A percentile compares a stretch with the other conserved stretches of the same genome.
Conservation (phyloP, 306 rosid species). For the Fragaria ananassa region DNA sequence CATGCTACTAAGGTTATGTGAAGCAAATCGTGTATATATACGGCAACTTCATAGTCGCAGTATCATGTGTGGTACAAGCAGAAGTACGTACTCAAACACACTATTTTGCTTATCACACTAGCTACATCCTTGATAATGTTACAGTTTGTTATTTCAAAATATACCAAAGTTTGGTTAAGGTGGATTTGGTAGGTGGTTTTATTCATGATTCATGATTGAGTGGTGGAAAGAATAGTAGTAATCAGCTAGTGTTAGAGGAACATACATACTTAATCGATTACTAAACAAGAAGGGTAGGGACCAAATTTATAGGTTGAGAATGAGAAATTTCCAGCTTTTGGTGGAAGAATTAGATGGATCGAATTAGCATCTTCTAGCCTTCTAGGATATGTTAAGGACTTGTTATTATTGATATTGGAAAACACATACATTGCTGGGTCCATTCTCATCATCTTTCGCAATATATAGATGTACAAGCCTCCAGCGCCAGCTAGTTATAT, state of each 20-base stretch:
- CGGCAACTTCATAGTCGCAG: no score
- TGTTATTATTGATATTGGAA: slow-evolving; percentile 23
- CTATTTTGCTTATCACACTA: background rate
- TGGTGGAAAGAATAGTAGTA: background rate
- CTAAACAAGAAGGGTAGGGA: slow-evolving; percentile 19
- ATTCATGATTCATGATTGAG: background rate
- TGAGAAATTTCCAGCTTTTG: slow-evolving; percentile 12
- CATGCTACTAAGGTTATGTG: no score
- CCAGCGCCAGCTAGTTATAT: slow-evolving; percentile 27
- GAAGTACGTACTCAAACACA: background rate
- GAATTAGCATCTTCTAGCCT: slow-evolving; percentile 18
- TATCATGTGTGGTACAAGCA: no score
- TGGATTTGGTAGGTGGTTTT: background rate
- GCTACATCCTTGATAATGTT: background rate
- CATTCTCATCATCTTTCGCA: slow-evolving; percentile 14
- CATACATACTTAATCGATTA: background rate
- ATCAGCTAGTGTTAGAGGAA: background rate
- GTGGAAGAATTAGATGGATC: background rate
- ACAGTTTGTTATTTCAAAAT: background rate
- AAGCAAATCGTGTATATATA: no score
- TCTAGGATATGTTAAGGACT: background rate
- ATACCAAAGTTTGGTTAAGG: background rate
- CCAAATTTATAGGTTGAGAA: background rate
- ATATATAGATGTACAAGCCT: background rate
- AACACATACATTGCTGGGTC: slow-evolving; percentile 26